These are phyloP conservation scores for Henningerozyma blattae DNA, from an alignment of 805 yeast species.

Conservation along the genomic window DNA sequence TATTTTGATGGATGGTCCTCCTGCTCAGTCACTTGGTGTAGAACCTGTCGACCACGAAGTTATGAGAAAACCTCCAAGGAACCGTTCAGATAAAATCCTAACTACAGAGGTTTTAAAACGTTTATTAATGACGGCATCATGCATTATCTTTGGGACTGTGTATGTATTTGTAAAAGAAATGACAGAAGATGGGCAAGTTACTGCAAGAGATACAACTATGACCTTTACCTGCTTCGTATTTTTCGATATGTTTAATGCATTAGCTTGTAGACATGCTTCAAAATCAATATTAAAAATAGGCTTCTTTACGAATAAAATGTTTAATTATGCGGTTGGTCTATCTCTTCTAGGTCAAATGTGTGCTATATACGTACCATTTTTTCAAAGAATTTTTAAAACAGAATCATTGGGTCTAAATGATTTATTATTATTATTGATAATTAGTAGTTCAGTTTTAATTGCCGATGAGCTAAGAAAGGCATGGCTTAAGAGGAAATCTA, in stretches of 20 bases:
- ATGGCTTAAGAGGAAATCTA: conserved; percentile 12
- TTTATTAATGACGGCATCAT: conserved; percentile 59
- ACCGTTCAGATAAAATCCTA: conserved; percentile 72
- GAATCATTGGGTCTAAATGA: conserved; percentile 74
- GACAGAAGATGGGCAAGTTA: conserved; percentile 62
- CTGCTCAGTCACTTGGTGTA: conserved; percentile 94
- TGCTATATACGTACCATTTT: conserved; percentile 87
- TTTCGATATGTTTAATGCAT: conserved; percentile 94
- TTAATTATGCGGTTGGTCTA: conserved; percentile 83
- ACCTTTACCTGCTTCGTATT: conserved; percentile 94
- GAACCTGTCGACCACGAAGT: conserved; percentile 96
- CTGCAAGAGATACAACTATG: conserved; percentile 97
- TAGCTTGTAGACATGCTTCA: conserved; percentile 80
- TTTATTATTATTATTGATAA: conserved; percentile 42
- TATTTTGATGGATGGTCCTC: conserved; percentile 98
- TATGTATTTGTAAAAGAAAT: conserved; percentile 78
- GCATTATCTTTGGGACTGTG: conserved; percentile 80
- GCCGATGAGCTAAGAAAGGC: conserved; percentile 75
- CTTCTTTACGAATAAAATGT: conserved; percentile 67
- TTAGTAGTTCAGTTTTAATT: conserved; percentile 74
- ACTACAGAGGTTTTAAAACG: conserved; percentile 59
- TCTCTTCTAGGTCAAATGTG: conserved; percentile 84
- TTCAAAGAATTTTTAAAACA: conserved; percentile 88
- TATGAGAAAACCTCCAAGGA: conserved; percentile 93
- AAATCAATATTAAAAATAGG: conserved; percentile 81